A percentile compares a stretch with the other conserved stretches of the same genome.
Conservation (phyloP, 176 grass and related monocot genomes). For the Calamus simplicifolius region DNA sequence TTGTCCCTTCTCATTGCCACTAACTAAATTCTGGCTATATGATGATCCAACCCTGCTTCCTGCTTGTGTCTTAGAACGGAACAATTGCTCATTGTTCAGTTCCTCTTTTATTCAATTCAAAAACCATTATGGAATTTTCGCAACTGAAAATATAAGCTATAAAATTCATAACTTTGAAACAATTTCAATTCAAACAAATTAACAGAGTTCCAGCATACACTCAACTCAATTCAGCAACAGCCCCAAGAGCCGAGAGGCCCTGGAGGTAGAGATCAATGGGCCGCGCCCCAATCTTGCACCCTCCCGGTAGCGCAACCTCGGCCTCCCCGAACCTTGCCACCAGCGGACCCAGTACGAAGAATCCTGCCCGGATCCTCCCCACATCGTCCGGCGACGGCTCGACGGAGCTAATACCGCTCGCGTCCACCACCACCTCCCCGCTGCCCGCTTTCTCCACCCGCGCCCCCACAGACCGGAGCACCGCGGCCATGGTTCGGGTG, state of each 20-base stretch:
- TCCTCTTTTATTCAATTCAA: too few species aligned
- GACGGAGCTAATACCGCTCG: neutral
- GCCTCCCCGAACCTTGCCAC: conserved; percentile 14
- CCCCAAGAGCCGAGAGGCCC: conserved; percentile 10
- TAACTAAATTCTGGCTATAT: too few species aligned
- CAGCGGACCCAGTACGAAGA: conserved; percentile 17
- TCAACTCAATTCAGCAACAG: conserved; percentile 12
- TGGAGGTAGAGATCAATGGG: conserved; percentile 15
- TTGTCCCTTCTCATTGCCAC: too few species aligned
- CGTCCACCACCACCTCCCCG: conserved; percentile 10
- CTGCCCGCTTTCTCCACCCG: conserved; percentile 2
- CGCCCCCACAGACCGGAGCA: conserved; percentile 11
- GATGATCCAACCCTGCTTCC: too few species aligned
- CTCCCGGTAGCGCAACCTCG: conserved; percentile 8
- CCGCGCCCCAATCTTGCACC: conserved; percentile 14
- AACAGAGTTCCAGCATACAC: neutral
- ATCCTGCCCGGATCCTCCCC: conserved; percentile 12
- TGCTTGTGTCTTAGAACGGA: too few species aligned
- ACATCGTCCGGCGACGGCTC: conserved; percentile 4
- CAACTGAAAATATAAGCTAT: too few species aligned
- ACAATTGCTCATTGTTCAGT: too few species aligned
- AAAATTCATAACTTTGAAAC: too few species aligned
- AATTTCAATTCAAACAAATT: too few species aligned
- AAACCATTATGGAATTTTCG: too few species aligned
- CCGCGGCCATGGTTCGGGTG: conserved; percentile 11